Evolutionary conservation across 179 eudicot genomes (phyloP).

Genomic region (Actinidia polygama): DNA sequence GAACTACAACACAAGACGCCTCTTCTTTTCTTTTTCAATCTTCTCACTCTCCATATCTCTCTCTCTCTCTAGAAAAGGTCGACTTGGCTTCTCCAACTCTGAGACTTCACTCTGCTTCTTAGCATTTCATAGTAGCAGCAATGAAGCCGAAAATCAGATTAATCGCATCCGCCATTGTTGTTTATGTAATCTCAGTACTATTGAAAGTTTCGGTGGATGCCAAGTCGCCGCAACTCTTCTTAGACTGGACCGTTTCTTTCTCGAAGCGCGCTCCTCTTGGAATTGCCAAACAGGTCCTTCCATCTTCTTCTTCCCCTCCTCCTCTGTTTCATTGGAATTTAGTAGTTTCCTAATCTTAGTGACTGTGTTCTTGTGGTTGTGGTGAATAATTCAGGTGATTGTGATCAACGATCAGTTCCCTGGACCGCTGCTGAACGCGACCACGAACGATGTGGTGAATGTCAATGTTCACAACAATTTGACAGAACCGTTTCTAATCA

Average conservation of each 20-base stretch:
- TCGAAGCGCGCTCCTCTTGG: constrained; percentile 14
- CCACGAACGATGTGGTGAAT: constrained; percentile 13
- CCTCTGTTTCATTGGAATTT: background rate
- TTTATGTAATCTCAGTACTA: background rate
- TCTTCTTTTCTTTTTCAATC: background rate
- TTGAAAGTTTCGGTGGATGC: background rate
- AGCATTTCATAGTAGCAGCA: background rate
- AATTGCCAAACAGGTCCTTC: constrained; percentile 19
- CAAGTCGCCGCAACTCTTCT: background rate
- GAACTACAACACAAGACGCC: background rate
- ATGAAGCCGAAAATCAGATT: background rate
- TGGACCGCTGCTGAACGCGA: constrained; percentile 26
- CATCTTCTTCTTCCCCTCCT: background rate
- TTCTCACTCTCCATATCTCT: background rate
- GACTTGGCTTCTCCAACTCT: background rate
- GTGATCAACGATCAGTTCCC: constrained; percentile 19
- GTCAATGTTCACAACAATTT: constrained; percentile 29
- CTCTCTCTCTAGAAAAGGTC: background rate
- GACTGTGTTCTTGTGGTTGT: background rate
- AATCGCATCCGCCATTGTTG: too few species aligned
- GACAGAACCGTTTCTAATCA: constrained; percentile 30
- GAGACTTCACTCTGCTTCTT: background rate
- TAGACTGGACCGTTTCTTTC: constrained; percentile 25
- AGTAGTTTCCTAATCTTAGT: background rate
- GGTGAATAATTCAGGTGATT: constrained; percentile 22